phyloP scores from a whole-genome alignment of 2,329 filamentous ascomycete species.

The Myriosclerotinia duriaeana region DNA sequence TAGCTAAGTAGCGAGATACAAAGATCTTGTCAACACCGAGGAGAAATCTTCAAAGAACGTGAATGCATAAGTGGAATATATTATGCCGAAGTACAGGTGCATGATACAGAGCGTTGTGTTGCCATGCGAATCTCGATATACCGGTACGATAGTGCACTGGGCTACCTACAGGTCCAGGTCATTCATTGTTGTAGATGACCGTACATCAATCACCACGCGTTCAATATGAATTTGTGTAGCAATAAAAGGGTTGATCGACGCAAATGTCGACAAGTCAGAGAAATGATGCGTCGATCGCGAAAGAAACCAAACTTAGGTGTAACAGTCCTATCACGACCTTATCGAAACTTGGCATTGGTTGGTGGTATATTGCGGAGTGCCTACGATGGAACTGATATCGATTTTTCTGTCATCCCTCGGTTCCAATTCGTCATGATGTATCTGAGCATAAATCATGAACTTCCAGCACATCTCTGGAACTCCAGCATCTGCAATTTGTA shows the following conservation, averaged over 20 bases:
- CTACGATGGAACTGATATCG: not conserved
- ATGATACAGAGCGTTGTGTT: slow-evolving; percentile 2
- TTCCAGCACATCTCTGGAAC: not conserved
- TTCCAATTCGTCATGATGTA: not conserved
- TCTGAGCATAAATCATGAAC: not conserved
- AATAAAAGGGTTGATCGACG: slow-evolving; percentile 1
- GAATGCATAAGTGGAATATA: slow-evolving; percentile 12
- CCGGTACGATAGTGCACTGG: slow-evolving; percentile 21
- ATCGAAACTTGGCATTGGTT: not conserved
- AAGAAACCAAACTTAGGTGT: not conserved
- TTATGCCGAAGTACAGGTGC: slow-evolving; percentile 7
- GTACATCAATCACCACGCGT: slow-evolving; percentile 16
- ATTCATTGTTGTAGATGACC: not conserved
- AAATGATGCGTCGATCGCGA: slow-evolving; percentile 8
- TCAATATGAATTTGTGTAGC: slow-evolving; percentile 19
- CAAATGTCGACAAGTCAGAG: slow-evolving; percentile 12
- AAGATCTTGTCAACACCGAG: slow-evolving; percentile 1
- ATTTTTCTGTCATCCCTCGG: not conserved
- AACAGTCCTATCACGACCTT: not conserved
- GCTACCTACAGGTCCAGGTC: not conserved
- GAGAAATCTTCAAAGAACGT: not conserved
- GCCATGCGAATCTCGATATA: slow-evolving; percentile 14
- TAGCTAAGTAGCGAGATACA: not conserved
- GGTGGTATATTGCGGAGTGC: not conserved
- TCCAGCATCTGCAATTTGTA: slow-evolving; percentile 6